These are phyloP conservation scores for Phaseolus coccineus DNA, from an alignment of 331 rosid species.

Conservation along the genomic window DNA sequence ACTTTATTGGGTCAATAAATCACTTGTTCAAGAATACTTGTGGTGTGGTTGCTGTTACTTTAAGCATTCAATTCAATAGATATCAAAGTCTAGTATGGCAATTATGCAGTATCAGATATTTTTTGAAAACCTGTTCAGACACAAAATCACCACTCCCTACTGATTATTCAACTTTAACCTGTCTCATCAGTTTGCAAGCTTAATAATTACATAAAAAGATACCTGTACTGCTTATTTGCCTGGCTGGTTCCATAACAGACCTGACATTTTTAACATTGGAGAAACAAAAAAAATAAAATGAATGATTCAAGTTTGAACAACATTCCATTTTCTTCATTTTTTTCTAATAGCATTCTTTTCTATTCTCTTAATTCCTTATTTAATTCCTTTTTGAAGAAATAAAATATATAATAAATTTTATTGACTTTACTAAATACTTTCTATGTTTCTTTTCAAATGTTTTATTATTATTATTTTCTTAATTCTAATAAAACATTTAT, in stretches of 20 bases:
- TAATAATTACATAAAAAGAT: not conserved
- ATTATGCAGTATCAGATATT: not conserved
- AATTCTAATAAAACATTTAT: too few relatives aligned
- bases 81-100: not conserved
- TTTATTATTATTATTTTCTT: too few relatives aligned
- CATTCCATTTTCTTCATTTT: not conserved
- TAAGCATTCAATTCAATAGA: not conserved
- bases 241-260: not conserved
- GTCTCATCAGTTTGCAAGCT: not conserved
- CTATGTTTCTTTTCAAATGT: too few relatives aligned
- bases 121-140: not conserved
- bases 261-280: not conserved
- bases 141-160: not conserved
- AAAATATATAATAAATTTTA: too few relatives aligned
- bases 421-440: too few relatives aligned
- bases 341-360: conserved; percentile 8
- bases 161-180: not conserved
- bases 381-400: too few relatives aligned
- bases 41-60: not conserved
- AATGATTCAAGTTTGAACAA: not conserved
- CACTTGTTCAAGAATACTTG: not conserved
- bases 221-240: not conserved
- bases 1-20: not conserved
- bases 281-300: not conserved
- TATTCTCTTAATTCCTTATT: not conserved